Evolutionary conservation across 2,329 filamentous ascomycete genomes (phyloP), one percentile per base, ranked within the genome.

Genomic region (Niveomyces coronatus): DNA sequence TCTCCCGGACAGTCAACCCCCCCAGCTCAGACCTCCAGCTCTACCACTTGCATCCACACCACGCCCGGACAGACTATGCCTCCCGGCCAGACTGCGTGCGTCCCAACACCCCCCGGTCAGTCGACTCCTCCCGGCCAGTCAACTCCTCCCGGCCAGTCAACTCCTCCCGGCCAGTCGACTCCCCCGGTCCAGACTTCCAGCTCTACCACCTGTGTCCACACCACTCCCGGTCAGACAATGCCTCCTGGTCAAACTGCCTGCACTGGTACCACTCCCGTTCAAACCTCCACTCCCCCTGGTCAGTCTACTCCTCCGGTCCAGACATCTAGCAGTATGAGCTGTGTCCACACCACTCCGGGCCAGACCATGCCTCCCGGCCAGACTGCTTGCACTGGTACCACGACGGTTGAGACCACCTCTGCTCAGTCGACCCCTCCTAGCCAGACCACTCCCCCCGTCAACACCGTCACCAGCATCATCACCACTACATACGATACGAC

Each of bases 401-500:
- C 40, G 30, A 35, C 41, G 18, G 31, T 24, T 31, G 11, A 28
- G 8, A 31, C 36, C 18, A 45, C 44, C 13, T n/a, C 26, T n/a
- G 26, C 7, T n/a, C 26, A 28, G 26, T 10, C 26, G 10, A 20
- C 15, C 9, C 16, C 29, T 18, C 27, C 31, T 26, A 31, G 16
- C 27, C 23, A 39, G 39, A 43, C 37, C 38, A 41, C 28, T 8
- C 40, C 45, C 16, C 46, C 44, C 24, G 47, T 48, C 37, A 45
- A 51, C 27, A 39, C 43, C 15, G 23, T 42, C 28, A 47, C 44
- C 40, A 44, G 47, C 35, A 37, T 22, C 28, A 36, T 40, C 34
- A 42, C 42, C 36, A 60, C 55, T 42, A 64, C 59, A 48, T 67
- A 62, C 52, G 52, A 63, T 47, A 63, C 55, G 46, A 65, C 64